These are phyloP conservation scores for Apiotrichum gracile DNA, from an alignment of 1,284 basidiomycete genomes.

Conservation along the genomic window DNA sequence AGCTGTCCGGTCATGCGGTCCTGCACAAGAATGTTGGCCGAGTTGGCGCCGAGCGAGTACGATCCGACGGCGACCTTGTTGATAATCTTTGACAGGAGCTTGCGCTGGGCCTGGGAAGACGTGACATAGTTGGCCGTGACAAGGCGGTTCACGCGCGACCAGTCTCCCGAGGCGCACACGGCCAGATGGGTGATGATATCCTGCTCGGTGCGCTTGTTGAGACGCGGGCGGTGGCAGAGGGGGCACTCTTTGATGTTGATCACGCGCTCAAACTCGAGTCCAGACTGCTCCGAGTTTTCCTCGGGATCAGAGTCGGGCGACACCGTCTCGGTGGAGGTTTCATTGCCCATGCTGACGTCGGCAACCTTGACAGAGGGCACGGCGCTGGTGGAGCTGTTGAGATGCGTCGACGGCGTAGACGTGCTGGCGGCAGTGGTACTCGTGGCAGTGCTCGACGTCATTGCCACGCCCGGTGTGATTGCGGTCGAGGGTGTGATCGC, in stretches of 20 bases:
- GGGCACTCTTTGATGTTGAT: conserved; percentile 95
- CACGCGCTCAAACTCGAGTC: conserved; percentile 65
- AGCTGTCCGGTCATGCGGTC: conserved; percentile 83
- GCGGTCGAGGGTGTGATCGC: too few relatives aligned
- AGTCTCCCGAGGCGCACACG: conserved; percentile 87
- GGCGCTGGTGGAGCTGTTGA: neutral
- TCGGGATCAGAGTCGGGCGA: conserved; percentile 14
- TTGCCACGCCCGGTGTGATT: too few relatives aligned
- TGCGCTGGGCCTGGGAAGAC: conserved; percentile 88
- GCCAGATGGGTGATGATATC: conserved; percentile 92
- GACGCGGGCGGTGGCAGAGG: conserved; percentile 78
- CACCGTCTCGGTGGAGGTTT: neutral
- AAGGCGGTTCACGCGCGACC: conserved; percentile 79
- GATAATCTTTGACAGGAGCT: conserved; percentile 89
- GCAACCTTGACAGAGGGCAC: conserved; percentile 26
- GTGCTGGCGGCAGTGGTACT: neutral
- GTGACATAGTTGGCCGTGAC: conserved; percentile 95
- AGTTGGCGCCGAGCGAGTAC: conserved; percentile 78
- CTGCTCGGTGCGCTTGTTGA: conserved; percentile 79
- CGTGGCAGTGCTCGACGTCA: neutral
- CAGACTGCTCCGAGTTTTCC: conserved; percentile 5
- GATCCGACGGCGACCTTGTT: conserved; percentile 75
- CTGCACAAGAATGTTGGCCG: conserved; percentile 91
- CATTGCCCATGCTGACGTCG: conserved; percentile 2
- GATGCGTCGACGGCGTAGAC: neutral